Evolutionary conservation across 2,329 filamentous ascomycete species (phyloP).

Genomic region (Ophiocordyceps camponoti-leonardi): DNA sequence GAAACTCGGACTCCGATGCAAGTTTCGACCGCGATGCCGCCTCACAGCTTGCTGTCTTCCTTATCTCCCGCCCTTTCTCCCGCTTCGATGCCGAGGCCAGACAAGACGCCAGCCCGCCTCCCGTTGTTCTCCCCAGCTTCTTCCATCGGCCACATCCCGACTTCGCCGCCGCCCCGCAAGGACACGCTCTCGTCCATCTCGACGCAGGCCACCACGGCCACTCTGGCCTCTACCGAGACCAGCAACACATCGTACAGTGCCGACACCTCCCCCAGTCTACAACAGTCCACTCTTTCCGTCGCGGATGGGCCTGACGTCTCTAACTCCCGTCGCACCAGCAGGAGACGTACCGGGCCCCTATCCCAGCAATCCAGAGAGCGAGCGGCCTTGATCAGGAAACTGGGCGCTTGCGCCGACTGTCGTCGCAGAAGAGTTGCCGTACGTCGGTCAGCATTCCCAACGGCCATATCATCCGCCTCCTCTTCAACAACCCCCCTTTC

Average conservation of each 20-base stretch:
- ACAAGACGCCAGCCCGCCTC: conserved; percentile 2
- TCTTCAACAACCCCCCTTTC: background rate
- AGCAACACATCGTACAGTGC: conserved; percentile 32
- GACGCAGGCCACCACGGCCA: conserved; percentile 28
- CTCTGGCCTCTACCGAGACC: conserved; percentile 26
- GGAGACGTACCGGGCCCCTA: conserved; percentile 40
- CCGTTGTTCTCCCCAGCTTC: conserved; percentile 4
- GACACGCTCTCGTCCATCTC: conserved; percentile 37
- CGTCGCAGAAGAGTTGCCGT: conserved; percentile 39
- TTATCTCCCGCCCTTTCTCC: conserved; percentile 10
- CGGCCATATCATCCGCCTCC: background rate
- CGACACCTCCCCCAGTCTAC: conserved; percentile 31
- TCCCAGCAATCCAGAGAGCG: conserved; percentile 40
- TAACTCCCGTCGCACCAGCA: conserved; percentile 35
- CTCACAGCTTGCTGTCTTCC: conserved; percentile 4
- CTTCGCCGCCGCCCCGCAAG: conserved; percentile 21
- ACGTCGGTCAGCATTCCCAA: conserved; percentile 16
- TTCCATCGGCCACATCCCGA: conserved; percentile 6
- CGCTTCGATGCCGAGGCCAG: conserved; percentile 3
- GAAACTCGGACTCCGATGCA: background rate
- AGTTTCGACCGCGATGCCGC: conserved; percentile 2
- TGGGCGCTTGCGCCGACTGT: conserved; percentile 40
- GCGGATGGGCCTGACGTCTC: conserved; percentile 37
- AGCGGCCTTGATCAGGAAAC: conserved; percentile 40
- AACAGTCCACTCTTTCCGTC: conserved; percentile 36